Conservation (phyloP, 306 rosid genomes). For the Coriaria nepalensis region DNA sequence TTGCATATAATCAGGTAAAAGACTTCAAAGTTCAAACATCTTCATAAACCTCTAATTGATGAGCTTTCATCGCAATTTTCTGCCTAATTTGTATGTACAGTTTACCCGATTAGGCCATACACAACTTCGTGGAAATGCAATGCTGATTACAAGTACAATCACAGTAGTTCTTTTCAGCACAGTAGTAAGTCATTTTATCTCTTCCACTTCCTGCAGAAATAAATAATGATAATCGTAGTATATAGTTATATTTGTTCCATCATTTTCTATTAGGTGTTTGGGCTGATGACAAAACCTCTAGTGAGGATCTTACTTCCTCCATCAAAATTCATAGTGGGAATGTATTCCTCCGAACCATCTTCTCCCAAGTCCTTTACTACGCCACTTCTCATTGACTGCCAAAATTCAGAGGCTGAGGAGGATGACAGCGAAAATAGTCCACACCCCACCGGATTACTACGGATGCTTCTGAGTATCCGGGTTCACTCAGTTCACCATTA, state of each 20-base stretch:
- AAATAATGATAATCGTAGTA: background rate
- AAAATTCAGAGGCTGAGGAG: conserved; percentile 24
- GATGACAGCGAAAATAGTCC: conserved; percentile 9
- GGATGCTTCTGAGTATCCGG: conserved; percentile 50
- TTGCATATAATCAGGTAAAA: conserved; percentile 84
- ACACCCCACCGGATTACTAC: conserved; percentile 31
- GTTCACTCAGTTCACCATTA: conserved; percentile 60
- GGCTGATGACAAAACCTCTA: conserved; percentile 83
- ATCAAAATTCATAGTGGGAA: conserved; percentile 30
- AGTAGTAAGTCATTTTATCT: conserved; percentile 39
- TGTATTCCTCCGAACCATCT: conserved; percentile 45
- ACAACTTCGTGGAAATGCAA: conserved; percentile 52
- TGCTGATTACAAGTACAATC: conserved; percentile 96
- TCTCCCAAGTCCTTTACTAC: conserved; percentile 47
- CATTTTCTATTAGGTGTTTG: conserved; percentile 57
- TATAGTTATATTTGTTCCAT: no score
- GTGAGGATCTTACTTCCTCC: conserved; percentile 72
- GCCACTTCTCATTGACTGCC: conserved; percentile 52
- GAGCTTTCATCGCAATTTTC: no score
- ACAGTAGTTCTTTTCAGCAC: conserved; percentile 95
- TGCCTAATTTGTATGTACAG: conserved; percentile 30
- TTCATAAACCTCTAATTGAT: no score
- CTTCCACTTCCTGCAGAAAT: background rate
- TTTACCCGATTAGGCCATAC: conserved; percentile 70
- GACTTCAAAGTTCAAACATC: background rate